These are phyloP conservation scores for Ophiostoma angusticollis DNA, from an alignment of 2,329 filamentous ascomycete species.

Conservation along the genomic window DNA sequence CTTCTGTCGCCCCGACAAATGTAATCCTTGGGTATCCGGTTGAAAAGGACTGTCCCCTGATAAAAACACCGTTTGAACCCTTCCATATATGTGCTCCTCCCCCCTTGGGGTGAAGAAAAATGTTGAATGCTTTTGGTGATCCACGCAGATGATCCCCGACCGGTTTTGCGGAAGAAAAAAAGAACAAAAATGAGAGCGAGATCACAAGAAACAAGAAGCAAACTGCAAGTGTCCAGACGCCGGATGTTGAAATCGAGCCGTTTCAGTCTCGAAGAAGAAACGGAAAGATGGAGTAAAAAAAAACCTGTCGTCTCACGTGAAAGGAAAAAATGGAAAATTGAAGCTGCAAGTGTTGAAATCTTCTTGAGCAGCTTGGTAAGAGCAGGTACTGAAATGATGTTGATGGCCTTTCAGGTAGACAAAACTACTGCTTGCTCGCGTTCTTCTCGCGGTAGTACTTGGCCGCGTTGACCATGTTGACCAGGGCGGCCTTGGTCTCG, in stretches of 20 bases:
- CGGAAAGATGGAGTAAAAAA: constrained; percentile 9
- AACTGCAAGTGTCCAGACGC: constrained; percentile 14
- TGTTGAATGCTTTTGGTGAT: constrained; percentile 13
- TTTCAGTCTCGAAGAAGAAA: constrained; percentile 1
- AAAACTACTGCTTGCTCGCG: constrained; percentile 43
- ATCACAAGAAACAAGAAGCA: constrained; percentile 15
- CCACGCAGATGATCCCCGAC: neutral
- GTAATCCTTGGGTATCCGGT: constrained; percentile 11
- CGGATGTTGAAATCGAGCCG: constrained; percentile 15
- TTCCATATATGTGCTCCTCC: neutral
- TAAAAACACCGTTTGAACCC: constrained; percentile 8
- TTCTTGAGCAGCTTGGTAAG: too few species aligned
- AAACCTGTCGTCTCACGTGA: constrained; percentile 13
- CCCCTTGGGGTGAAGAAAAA: constrained; percentile 13
- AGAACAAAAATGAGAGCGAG: constrained; percentile 12
- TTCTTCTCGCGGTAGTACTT: constrained; percentile 93
- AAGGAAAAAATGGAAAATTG: constrained; percentile 6
- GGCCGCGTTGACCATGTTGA: constrained; percentile 96
- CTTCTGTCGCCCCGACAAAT: neutral
- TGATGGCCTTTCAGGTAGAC: neutral
- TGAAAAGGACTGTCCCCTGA: constrained; percentile 12
- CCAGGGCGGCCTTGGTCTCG: constrained; percentile 92
- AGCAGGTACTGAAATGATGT: neutral
- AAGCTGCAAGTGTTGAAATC: neutral
- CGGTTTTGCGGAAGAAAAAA: neutral